These are phyloP conservation scores for Mycosarcoma mackinlayi DNA, from an alignment of 1,284 basidiomycete species.

Conservation along the genomic window DNA sequence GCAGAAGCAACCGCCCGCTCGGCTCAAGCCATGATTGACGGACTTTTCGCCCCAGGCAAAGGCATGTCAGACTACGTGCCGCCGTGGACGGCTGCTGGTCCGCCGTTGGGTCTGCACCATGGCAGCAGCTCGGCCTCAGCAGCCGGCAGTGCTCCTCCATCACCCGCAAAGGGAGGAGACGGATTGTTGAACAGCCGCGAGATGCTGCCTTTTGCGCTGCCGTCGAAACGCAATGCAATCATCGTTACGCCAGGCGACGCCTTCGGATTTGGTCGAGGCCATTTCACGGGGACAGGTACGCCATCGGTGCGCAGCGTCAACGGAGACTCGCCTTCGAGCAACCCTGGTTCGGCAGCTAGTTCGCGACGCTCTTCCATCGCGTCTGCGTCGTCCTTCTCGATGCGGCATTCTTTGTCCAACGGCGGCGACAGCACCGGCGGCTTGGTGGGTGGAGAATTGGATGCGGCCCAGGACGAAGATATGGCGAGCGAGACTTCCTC, in stretches of 20 bases:
- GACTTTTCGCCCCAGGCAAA: conserved; percentile 53
- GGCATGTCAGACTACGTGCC: conserved; percentile 60
- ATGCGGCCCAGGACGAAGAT: conserved; percentile 15
- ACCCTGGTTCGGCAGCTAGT: conserved; percentile 12
- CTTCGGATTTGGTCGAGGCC: conserved; percentile 62
- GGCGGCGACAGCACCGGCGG: background rate
- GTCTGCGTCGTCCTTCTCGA: conserved; percentile 6
- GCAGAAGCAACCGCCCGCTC: conserved; percentile 36
- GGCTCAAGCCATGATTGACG: conserved; percentile 54
- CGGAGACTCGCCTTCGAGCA: conserved; percentile 15
- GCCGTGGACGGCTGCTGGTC: conserved; percentile 50
- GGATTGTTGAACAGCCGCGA: conserved; percentile 80
- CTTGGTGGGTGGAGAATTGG: background rate
- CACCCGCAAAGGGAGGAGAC: conserved; percentile 27
- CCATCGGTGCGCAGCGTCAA: conserved; percentile 49
- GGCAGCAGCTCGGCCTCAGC: conserved; percentile 5
- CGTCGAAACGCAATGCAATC: conserved; percentile 80
- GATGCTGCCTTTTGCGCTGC: conserved; percentile 89
- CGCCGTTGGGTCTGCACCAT: conserved; percentile 38
- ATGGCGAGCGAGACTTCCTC: conserved; percentile 24
- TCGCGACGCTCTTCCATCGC: conserved; percentile 29
- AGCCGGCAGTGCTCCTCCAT: conserved; percentile 21
- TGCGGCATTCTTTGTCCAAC: background rate
- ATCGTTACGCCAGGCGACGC: conserved; percentile 74
- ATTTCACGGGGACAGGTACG: conserved; percentile 60